Conservation (phyloP, 1,139 yeast species). For the Blastobotrys persicus region DNA sequence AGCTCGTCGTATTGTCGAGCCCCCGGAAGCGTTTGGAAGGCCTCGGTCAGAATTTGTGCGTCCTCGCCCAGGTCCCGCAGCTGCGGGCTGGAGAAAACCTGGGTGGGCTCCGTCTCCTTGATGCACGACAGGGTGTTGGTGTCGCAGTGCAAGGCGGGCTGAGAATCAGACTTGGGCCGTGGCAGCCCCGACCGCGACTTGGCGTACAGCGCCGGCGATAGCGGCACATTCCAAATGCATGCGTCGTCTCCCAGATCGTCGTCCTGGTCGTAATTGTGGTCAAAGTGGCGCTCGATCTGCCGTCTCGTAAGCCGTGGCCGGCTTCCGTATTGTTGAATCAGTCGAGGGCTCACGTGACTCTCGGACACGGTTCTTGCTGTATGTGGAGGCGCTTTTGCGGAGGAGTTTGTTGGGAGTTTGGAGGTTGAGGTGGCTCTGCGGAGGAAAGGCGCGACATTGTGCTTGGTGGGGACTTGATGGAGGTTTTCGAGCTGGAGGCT, state of each 20-base stretch:
- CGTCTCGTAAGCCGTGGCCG: conserved; percentile 26
- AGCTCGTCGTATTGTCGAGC: conserved; percentile 16
- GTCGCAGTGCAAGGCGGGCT: conserved; percentile 13
- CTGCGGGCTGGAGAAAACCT: conserved; percentile 21
- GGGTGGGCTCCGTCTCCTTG: conserved; percentile 29
- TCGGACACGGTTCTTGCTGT: too few species aligned
- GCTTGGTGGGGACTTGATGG: conserved; percentile 5
- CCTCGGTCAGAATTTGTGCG: conserved; percentile 49
- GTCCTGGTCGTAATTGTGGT: conserved; percentile 39
- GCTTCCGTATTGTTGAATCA: too few species aligned
- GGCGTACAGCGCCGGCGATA: conserved; percentile 50
- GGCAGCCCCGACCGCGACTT: conserved; percentile 28
- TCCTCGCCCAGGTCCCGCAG: conserved; percentile 40
- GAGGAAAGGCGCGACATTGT: conserved; percentile 11
- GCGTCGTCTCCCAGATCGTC: conserved; percentile 57
- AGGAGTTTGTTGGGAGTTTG: conserved; percentile 8
- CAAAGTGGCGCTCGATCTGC: conserved; percentile 38
- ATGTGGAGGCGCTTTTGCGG: too few species aligned
- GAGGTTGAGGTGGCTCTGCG: conserved; percentile 19
- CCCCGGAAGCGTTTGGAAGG: conserved; percentile 34
- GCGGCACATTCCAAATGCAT: conserved; percentile 61
- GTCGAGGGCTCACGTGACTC: conserved; percentile 7
- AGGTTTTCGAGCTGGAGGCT: conserved; percentile 9
- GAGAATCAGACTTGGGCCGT: conserved; percentile 11
- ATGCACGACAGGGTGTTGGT: conserved; percentile 20